Base-by-base conservation (phyloP, 2,329 filamentous ascomycete genomes). In the Tolypocladium ovalisporum region DNA sequence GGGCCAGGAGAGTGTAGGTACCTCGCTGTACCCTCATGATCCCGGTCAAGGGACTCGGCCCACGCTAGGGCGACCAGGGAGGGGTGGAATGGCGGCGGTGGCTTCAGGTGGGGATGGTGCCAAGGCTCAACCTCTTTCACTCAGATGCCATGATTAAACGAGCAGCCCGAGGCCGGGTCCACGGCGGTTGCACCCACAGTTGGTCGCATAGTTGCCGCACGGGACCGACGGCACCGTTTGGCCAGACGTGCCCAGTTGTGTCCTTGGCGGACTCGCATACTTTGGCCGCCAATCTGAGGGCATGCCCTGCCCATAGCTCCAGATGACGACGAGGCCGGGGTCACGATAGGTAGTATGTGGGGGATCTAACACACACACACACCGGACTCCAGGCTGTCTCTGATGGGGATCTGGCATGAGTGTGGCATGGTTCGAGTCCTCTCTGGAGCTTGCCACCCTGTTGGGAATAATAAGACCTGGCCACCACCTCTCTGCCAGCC, bases 401-500 rank as follows among this genome's bases (percentile, higher is more conserved):
- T 44, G 36, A 54, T 55, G 52, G 54, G 49, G 49, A 57, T 56
- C 40, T 49, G 52, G 52, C 57, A 52, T 49, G 35, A 49, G 47
- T 51, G 47, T 51, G 47, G 47, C 29, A 34, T 13, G 47, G 47
- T 51, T n/a, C 47, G 29, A 13, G 47, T 34, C 19, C 29, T n/a
- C 47, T 51, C 47, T 34, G 9, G 47, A 51, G 27, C 47, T 51
- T 29, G 54, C 36, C 35, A 54, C 52, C 54, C 47, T 27, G 53
- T 52, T 57, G 34, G 52, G 68, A 34, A 51, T 51, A 51, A 69
- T 67, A 69, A 68, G 64, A 70, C 66, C 59, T 57, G 57, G 54
- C 66, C 66, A 66, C 67, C 66, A 64, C 67, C 65, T 61, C 61
- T 62, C 61, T 34, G 34, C 60, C 63, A 62, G 63, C 66, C 61